Conservation (phyloP, 768 basidiomycete genomes). For the Suillus fuscotomentosus region DNA sequence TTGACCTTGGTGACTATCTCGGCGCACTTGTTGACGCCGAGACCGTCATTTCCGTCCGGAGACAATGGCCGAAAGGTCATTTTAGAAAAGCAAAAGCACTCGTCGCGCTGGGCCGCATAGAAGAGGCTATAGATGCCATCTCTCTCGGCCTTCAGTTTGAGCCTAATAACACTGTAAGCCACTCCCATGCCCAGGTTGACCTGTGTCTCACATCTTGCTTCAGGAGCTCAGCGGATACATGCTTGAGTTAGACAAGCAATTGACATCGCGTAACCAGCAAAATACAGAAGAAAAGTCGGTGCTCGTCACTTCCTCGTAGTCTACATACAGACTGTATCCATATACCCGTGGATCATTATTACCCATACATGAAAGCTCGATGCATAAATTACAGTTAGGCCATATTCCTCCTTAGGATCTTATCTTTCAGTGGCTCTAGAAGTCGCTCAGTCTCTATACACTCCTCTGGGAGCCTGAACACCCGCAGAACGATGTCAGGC, state of each 20-base stretch:
- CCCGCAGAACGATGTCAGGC: constrained; percentile 50
- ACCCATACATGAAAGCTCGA: not conserved
- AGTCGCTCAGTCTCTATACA: constrained; percentile 61
- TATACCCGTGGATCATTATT: constrained; percentile 1
- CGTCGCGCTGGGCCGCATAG: constrained; percentile 59
- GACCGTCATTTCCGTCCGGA: constrained; percentile 78
- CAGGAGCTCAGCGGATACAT: constrained; percentile 34
- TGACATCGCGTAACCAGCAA: constrained; percentile 12
- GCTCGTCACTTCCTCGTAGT: not conserved
- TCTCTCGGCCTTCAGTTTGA: constrained; percentile 86
- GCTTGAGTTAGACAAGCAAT: constrained; percentile 27
- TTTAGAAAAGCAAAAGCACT: constrained; percentile 93
- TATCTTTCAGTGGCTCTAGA: constrained; percentile 21
- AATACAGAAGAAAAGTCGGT: not conserved
- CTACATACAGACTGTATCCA: not conserved
- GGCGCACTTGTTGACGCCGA: constrained; percentile 88
- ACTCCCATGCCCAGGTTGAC: not conserved
- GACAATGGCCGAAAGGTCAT: constrained; percentile 93
- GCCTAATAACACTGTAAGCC: constrained; percentile 55
- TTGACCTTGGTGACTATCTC: constrained; percentile 72
- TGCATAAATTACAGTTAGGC: not conserved
- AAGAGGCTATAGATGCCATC: constrained; percentile 82
- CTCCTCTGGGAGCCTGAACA: constrained; percentile 69
- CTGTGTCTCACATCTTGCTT: constrained; percentile 11
- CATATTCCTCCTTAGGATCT: not conserved